A percentile compares a stretch with the other conserved stretches of the same genome.
These are phyloP conservation scores for Ajuga reptans DNA, from an alignment of 305 asterid genomes.

Conservation along the genomic window DNA sequence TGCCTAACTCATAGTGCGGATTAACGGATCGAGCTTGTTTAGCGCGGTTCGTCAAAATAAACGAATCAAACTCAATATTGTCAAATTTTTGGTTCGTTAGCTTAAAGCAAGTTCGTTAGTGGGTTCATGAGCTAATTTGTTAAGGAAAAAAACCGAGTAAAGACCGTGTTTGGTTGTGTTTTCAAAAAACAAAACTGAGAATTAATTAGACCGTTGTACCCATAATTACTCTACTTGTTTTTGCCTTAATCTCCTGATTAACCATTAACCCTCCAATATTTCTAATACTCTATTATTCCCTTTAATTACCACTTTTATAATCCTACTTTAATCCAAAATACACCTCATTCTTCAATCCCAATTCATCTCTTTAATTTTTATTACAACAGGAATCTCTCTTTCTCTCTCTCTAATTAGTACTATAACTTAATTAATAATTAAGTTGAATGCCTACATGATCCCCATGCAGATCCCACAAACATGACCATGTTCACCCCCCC, in stretches of 20 bases:
- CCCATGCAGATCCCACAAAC: slow-evolving; percentile 49
- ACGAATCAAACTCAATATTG: too few relatives aligned
- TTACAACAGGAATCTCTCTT: neutral
- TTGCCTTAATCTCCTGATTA: neutral
- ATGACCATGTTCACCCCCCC: slow-evolving; percentile 47
- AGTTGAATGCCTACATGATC: slow-evolving; percentile 12
- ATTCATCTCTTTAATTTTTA: slow-evolving; percentile 13
- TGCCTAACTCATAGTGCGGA: too few relatives aligned
- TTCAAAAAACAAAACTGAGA: too few relatives aligned
- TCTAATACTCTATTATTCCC: neutral
- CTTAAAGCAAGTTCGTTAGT: too few relatives aligned
- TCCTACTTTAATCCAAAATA: slow-evolving; percentile 18
- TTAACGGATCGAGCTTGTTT: too few relatives aligned
- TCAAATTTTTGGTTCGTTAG: too few relatives aligned
- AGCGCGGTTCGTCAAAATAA: too few relatives aligned
- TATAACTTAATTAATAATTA: too few relatives aligned
- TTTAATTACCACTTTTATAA: slow-evolving; percentile 22
- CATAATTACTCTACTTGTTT: too few relatives aligned
- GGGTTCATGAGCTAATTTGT: too few relatives aligned
- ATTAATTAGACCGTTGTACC: neutral
- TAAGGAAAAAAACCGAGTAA: too few relatives aligned
- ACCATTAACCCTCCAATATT: neutral
- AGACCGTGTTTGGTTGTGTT: too few relatives aligned
- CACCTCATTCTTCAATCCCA: slow-evolving; percentile 31
- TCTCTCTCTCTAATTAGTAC: neutral